Evolutionary conservation across 805 yeast genomes (phyloP).

Genomic region (Debaryomyces castellii): DNA sequence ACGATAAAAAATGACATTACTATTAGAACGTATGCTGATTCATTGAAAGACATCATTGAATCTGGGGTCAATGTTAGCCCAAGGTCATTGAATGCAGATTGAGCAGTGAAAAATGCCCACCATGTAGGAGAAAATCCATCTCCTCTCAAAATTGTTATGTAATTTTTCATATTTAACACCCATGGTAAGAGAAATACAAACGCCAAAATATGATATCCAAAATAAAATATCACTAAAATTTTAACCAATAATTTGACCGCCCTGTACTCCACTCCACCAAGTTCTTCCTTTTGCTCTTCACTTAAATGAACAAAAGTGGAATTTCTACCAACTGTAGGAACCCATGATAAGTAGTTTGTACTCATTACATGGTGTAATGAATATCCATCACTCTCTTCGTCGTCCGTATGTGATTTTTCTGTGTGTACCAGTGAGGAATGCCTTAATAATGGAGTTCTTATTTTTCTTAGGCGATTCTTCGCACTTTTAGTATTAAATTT

Average conservation of each 20-base stretch:
- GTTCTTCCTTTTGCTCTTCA: conserved; percentile 83
- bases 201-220: conserved; percentile 70
- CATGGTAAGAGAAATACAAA: conserved; percentile 60
- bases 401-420: conserved; percentile 5
- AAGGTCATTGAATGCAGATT: conserved; percentile 79
- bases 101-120: conserved; percentile 91
- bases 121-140: conserved; percentile 75
- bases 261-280: conserved; percentile 96
- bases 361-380: conserved; percentile 37
- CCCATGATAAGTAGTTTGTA: conserved; percentile 79
- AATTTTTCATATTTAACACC: conserved; percentile 44
- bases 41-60: conserved; percentile 69
- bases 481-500: background rate
- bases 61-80: conserved; percentile 82
- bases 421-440: background rate
- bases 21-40: conserved; percentile 64
- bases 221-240: conserved; percentile 63
- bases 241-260: conserved; percentile 75
- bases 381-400: conserved; percentile 13
- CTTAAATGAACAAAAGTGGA: conserved; percentile 84
- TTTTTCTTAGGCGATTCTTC: conserved; percentile 7
- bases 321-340: conserved; percentile 89
- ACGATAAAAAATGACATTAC: conserved; percentile 69
- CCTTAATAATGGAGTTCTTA: conserved; percentile 9
- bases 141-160: conserved; percentile 41